Evolutionary conservation across 1,284 basidiomycete genomes (phyloP).

Genomic region (Pterulicium gracile): DNA sequence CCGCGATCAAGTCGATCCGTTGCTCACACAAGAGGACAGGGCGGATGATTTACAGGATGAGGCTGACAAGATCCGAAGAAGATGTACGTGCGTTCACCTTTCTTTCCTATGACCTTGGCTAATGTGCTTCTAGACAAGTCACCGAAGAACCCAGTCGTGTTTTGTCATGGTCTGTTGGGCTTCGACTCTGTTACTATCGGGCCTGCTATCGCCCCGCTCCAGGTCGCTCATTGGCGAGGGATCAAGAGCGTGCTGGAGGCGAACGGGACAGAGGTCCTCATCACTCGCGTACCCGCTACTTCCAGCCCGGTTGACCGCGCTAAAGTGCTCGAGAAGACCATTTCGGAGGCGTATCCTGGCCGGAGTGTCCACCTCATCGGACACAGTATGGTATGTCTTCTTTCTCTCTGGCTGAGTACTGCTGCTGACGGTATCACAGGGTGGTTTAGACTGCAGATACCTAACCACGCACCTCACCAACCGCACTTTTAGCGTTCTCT

Average conservation of each 20-base stretch:
- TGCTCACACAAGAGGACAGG: conserved; percentile 50
- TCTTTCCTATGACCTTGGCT: conserved; percentile 2
- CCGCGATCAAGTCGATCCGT: conserved; percentile 35
- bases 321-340: conserved; percentile 72
- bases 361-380: conserved; percentile 83
- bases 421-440: conserved; percentile 32
- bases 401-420: conserved; percentile 2
- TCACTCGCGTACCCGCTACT: conserved; percentile 87
- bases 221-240: conserved; percentile 91
- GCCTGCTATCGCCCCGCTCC: conserved; percentile 63
- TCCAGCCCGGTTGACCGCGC: conserved; percentile 81
- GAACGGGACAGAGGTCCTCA: conserved; percentile 84
- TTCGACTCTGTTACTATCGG: conserved; percentile 74
- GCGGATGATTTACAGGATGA: conserved; percentile 41
- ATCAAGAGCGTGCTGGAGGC: conserved; percentile 85
- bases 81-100: conserved; percentile 41
- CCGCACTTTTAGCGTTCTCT: conserved; percentile 62
- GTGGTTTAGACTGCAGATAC: conserved; percentile 89
- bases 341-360: conserved; percentile 72
- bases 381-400: conserved; percentile 74
- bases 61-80: conserved; percentile 45
- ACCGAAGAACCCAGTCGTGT: conserved; percentile 78
- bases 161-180: conserved; percentile 89
- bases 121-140: conserved; percentile 41
- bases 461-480: conserved; percentile 63